phyloP scores from a whole-genome alignment of 2,329 filamentous ascomycete species.

The Orbilia brochopaga region DNA sequence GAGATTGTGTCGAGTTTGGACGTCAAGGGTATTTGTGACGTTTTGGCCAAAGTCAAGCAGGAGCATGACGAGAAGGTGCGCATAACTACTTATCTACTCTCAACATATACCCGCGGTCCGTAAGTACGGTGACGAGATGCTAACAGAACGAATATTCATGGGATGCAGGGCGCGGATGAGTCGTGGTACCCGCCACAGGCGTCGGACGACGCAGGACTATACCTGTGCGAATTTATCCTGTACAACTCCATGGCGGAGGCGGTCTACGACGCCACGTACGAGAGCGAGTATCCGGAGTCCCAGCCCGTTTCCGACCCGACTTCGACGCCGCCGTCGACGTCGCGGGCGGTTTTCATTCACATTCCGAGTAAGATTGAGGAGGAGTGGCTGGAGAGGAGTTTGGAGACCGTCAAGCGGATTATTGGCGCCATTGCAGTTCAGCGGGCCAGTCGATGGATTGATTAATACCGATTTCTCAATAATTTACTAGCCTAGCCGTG shows the following conservation, averaged over 20 bases:
- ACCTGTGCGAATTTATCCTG: slow-evolving; percentile 41
- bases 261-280: slow-evolving; percentile 31
- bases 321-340: slow-evolving; percentile 23
- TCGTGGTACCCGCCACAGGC: slow-evolving; percentile 18
- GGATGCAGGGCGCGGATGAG: slow-evolving; percentile 15
- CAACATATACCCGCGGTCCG: background rate
- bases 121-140: too few relatives aligned
- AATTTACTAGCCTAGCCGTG: background rate
- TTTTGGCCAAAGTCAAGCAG: slow-evolving; percentile 21
- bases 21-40: slow-evolving; percentile 27
- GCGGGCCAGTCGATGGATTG: slow-evolving; percentile 10
- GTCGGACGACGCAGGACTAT: slow-evolving; percentile 37
- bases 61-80: slow-evolving; percentile 21
- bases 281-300: slow-evolving; percentile 33
- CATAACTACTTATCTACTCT: background rate
- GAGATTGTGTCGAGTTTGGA: slow-evolving; percentile 36
- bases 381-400: slow-evolving; percentile 23
- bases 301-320: slow-evolving; percentile 25
- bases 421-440: slow-evolving; percentile 48
- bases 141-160: background rate
- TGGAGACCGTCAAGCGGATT: slow-evolving; percentile 42
- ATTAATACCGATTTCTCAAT: background rate
- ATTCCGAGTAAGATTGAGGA: slow-evolving; percentile 19
- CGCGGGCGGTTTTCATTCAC: slow-evolving; percentile 45
- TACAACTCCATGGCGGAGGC: slow-evolving; percentile 45